Base-by-base conservation (phyloP, 2,329 filamentous ascomycete species). In the Teratosphaeria gauchensis region DNA sequence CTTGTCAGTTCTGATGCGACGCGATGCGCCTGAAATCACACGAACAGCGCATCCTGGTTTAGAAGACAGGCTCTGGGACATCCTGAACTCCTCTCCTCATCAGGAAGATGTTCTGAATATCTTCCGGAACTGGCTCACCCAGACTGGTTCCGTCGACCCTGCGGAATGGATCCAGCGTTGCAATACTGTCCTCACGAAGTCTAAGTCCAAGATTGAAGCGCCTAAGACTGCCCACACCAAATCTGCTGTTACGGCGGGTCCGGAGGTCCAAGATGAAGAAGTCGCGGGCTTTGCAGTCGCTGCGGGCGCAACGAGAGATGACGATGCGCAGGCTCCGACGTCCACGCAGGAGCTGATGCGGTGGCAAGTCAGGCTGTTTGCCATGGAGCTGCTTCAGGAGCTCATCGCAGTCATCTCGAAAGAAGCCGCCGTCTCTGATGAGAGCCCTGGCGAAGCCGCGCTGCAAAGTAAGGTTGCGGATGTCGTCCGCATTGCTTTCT, bases 291-390 rank as follows among this genome's bases (percentile, higher is more conserved):
- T 99, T 69, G 92, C 92, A 33, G 84, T 86, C n/a, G 85, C 88
- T 1, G 81, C 81, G 31, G 86, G 84, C 30, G 82, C 78, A 3
- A 77, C 72, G 7, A 76, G 74, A 24, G 75, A 77, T 51, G 76
- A 78, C 52, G 66, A 74, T 42, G 66, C 72, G 19, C 68, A 73
- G 42, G 68, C 71, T 5, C 66, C 71, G 1, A 74, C 74, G 24
- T 72, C 73, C 14, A 77, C 91, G 21, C 91, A 95, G 66, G 94
- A 99, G 71, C 84, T 94, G 14, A 78, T 99, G 61, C 86, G 91
- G 65, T 99, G 94, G 94, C 94, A 99, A 72, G 92, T 96, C 6
- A 86, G 90, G 35, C 91, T 91, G 1, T 97, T 97, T 74, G 92
- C 91, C 12, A 92, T 99, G 84, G 85, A 87, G 65, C 91, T 91